Conservation (phyloP, 306 rosid species). For the Lathyrus sativus region DNA sequence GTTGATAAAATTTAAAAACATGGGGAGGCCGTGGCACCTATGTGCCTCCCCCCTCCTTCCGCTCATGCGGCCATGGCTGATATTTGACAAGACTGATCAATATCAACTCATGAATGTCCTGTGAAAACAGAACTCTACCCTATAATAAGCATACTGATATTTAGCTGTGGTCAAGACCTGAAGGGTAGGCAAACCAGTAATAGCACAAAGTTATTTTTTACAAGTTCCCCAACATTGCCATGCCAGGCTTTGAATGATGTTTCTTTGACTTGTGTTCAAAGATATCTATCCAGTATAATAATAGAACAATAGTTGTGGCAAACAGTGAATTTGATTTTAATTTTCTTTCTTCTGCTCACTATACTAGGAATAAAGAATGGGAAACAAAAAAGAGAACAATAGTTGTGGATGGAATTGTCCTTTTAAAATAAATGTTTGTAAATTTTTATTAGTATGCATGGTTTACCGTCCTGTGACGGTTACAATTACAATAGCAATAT, state of each 20-base stretch:
- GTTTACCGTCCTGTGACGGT: neutral
- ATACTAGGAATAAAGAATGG: neutral
- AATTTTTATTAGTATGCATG: neutral
- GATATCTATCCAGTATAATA: neutral
- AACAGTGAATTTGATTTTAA: neutral
- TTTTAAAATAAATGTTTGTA: neutral
- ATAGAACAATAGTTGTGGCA: constrained; percentile 2
- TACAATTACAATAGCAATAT: constrained; percentile 15
- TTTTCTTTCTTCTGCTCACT: constrained; percentile 4
- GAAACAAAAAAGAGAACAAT: constrained; percentile 9
- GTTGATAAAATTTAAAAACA: too few species aligned
- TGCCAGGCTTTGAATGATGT: constrained; percentile 3
- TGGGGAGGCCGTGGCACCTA: too few species aligned
- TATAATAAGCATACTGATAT: neutral
- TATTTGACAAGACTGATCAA: neutral
- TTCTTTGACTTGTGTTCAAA: constrained; percentile 19
- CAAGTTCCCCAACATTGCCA: neutral
- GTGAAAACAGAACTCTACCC: neutral
- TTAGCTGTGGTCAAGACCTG: neutral
- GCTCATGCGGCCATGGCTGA: too few species aligned
- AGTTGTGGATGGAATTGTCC: neutral
- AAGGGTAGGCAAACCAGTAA: neutral
- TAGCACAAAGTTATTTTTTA: neutral
- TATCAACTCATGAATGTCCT: neutral
- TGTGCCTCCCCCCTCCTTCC: too few species aligned